Conservation (phyloP, 176 grass and related monocot species). For the Aechmea fasciata region DNA sequence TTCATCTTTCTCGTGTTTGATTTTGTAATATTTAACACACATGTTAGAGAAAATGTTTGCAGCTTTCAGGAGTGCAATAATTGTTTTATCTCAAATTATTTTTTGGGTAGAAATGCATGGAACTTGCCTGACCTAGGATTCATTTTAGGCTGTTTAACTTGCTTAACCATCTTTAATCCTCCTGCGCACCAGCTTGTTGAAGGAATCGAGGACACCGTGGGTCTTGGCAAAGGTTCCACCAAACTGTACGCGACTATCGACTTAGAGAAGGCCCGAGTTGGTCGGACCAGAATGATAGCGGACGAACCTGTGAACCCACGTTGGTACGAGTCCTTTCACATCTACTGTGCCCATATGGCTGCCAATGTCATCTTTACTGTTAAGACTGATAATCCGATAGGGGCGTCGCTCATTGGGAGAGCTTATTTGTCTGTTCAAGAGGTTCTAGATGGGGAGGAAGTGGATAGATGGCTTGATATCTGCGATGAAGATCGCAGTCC, state of each 20-base stretch:
- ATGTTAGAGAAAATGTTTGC: too few species aligned
- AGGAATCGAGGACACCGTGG: conserved; percentile 50
- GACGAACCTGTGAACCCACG: conserved; percentile 32
- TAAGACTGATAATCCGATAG: conserved; percentile 30
- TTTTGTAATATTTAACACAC: too few species aligned
- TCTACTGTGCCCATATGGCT: conserved; percentile 64
- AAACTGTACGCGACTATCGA: conserved; percentile 47
- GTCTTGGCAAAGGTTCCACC: conserved; percentile 37
- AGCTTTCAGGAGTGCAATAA: too few species aligned
- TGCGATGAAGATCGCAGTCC: conserved; percentile 22
- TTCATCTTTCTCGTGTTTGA: too few species aligned
- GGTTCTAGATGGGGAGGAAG: conserved; percentile 22
- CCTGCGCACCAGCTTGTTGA: conserved; percentile 36
- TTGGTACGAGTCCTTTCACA: conserved; percentile 60
- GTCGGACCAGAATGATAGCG: conserved; percentile 38
- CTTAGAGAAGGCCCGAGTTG: conserved; percentile 42
- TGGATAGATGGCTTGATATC: conserved; percentile 37
- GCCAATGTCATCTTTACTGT: conserved; percentile 54
- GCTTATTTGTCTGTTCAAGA: conserved; percentile 42
- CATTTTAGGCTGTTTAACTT: neutral
- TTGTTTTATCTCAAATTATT: too few species aligned
- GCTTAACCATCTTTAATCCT: neutral
- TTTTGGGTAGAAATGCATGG: too few species aligned
- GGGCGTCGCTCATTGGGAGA: conserved; percentile 34
- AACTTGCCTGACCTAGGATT: neutral